Conservation (phyloP, 1,139 yeast species). For the Nakaseomyces bracarensis region DNA sequence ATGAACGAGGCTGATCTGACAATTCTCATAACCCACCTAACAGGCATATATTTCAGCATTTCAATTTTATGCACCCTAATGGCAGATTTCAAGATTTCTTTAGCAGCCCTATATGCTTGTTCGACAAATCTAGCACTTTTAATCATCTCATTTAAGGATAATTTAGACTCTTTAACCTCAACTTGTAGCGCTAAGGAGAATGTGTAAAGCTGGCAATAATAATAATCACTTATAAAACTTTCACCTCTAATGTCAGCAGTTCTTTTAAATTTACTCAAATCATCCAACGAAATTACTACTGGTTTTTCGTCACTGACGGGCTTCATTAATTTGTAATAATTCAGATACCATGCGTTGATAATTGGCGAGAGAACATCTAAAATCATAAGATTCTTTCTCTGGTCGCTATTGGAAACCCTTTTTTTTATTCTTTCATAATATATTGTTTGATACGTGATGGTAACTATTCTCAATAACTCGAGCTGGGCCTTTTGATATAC, state of each 20-base stretch:
- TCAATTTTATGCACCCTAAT: slow-evolving; percentile 59
- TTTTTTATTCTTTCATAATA: slow-evolving; percentile 56
- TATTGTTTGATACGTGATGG: slow-evolving; percentile 75
- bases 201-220: slow-evolving; percentile 74
- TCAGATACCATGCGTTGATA: slow-evolving; percentile 68
- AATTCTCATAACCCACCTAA: slow-evolving; percentile 79
- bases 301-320: slow-evolving; percentile 32
- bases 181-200: slow-evolving; percentile 71
- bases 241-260: slow-evolving; percentile 51
- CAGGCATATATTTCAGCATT: slow-evolving; percentile 71
- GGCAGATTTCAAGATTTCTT: slow-evolving; percentile 66
- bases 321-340: slow-evolving; percentile 47
- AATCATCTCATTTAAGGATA: slow-evolving; percentile 61
- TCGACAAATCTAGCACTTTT: slow-evolving; percentile 72
- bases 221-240: slow-evolving; percentile 69
- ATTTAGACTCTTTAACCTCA: slow-evolving; percentile 31
- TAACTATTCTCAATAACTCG: slow-evolving; percentile 68
- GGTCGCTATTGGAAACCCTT: slow-evolving; percentile 31
- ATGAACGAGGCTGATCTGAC: slow-evolving; percentile 89
- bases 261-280: slow-evolving; percentile 27
- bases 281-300: slow-evolving; percentile 13
- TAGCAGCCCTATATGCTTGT: slow-evolving; percentile 77
- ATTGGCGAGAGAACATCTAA: slow-evolving; percentile 68
- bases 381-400: slow-evolving; percentile 62
- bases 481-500: slow-evolving; percentile 67